Evolutionary conservation across 495 filamentous ascomycete species (phyloP).

Genomic region (Tuber calosporum): DNA sequence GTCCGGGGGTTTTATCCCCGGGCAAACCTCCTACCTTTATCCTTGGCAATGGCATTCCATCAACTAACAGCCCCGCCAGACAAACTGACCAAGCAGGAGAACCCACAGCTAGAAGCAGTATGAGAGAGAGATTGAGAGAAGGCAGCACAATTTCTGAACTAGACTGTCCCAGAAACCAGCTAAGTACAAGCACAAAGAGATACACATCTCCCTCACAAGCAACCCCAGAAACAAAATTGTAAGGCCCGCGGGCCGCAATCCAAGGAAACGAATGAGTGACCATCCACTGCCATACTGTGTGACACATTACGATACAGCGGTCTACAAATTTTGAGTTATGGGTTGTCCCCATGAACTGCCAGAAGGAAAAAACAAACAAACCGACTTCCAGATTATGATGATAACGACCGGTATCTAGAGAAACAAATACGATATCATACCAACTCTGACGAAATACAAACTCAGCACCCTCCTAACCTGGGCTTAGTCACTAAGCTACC

Average conservation of each 20-base stretch:
- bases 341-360: too few relatives aligned
- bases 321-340: not conserved
- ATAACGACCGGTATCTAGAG: not conserved
- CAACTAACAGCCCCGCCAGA: too few relatives aligned
- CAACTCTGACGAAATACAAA: not conserved
- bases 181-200: not conserved
- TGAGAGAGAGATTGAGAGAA: too few relatives aligned
- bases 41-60: too few relatives aligned
- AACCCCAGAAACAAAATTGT: not conserved
- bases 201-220: not conserved
- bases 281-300: not conserved
- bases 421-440: not conserved
- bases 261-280: not conserved
- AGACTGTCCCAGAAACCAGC: not conserved
- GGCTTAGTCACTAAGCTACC: not conserved
- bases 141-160: too few relatives aligned
- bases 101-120: too few relatives aligned
- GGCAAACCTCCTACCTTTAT: too few relatives aligned
- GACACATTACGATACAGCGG: not conserved
- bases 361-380: not conserved
- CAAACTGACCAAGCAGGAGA: too few relatives aligned
- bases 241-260: not conserved
- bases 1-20: too few relatives aligned
- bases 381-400: not conserved
- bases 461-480: not conserved